Evolutionary conservation across 352 stramenopile species (phyloP).

Genomic region (Phytophthora aleatoria): DNA sequence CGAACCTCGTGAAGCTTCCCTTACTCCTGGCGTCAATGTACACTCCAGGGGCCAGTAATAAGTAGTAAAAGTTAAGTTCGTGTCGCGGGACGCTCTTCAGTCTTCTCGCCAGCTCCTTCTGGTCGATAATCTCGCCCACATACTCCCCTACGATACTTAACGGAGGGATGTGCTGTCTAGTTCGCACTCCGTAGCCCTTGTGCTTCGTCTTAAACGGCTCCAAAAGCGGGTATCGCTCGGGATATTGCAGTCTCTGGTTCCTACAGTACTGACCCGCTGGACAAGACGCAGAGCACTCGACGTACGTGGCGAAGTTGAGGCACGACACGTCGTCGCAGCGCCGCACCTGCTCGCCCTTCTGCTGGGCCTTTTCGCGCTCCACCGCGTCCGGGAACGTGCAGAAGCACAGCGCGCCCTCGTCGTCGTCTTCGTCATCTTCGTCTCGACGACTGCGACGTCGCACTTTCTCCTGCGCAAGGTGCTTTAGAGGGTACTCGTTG

Average conservation of each 20-base stretch:
- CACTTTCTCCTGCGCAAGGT: slow-evolving; percentile 50
- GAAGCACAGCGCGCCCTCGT: slow-evolving; percentile 54
- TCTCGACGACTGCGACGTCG: slow-evolving; percentile 25
- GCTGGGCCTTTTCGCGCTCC: slow-evolving; percentile 42
- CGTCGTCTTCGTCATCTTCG: slow-evolving; percentile 44
- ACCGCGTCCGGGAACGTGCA: slow-evolving; percentile 51
- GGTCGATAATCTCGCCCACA: slow-evolving; percentile 92
- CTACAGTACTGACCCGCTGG: slow-evolving; percentile 51
- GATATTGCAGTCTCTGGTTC: slow-evolving; percentile 83
- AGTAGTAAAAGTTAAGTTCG: slow-evolving; percentile 90
- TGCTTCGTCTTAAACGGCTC: slow-evolving; percentile 80
- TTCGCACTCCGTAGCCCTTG: slow-evolving; percentile 89
- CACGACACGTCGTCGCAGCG: slow-evolving; percentile 87
- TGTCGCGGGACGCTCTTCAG: slow-evolving; percentile 68
- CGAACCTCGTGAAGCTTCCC: slow-evolving; percentile 95
- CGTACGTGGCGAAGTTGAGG: slow-evolving; percentile 89
- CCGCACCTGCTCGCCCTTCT: slow-evolving; percentile 12
- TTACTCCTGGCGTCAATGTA: slow-evolving; percentile 91
- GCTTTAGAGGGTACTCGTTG: slow-evolving; percentile 78
- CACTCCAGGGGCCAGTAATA: slow-evolving; percentile 76
- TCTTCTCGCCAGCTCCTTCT: slow-evolving; percentile 72
- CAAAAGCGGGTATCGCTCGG: slow-evolving; percentile 61
- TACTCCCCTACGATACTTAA: slow-evolving; percentile 89
- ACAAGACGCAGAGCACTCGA: slow-evolving; percentile 71
- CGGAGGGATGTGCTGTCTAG: slow-evolving; percentile 60